These are phyloP conservation scores for Phyllosticta citrichinensis DNA, from an alignment of 2,329 filamentous ascomycete species.

Conservation along the genomic window DNA sequence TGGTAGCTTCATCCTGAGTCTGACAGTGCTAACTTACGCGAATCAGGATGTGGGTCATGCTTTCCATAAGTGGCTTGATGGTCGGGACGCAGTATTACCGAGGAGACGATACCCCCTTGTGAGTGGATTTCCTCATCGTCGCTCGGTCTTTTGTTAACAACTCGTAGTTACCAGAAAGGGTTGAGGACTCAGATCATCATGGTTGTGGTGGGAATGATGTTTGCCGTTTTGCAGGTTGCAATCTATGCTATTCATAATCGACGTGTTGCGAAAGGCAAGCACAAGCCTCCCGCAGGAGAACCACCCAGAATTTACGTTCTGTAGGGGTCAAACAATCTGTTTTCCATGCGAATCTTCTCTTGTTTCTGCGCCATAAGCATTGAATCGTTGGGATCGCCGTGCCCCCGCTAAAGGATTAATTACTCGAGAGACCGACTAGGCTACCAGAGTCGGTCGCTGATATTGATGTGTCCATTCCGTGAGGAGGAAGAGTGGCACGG, in stretches of 20 bases:
- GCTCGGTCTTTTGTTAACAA: background rate
- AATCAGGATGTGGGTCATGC: slow-evolving; percentile 38
- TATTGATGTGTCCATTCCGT: too few relatives aligned
- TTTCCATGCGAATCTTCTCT: too few relatives aligned
- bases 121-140: background rate
- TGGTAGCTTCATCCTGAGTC: slow-evolving; percentile 17
- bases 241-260: slow-evolving; percentile 33
- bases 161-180: slow-evolving; percentile 31
- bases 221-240: slow-evolving; percentile 31
- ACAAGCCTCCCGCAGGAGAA: background rate
- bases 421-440: too few relatives aligned
- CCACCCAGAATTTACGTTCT: background rate
- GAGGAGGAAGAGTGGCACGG: too few relatives aligned
- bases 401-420: too few relatives aligned
- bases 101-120: slow-evolving; percentile 33
- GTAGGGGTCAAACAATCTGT: background rate
- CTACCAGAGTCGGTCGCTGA: too few relatives aligned
- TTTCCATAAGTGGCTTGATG: slow-evolving; percentile 42
- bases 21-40: background rate
- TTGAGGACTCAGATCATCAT: slow-evolving; percentile 38
- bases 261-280: slow-evolving; percentile 12
- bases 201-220: slow-evolving; percentile 32
- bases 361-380: too few relatives aligned
- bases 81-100: slow-evolving; percentile 43
- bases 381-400: too few relatives aligned